Evolutionary conservation across 208 protist genomes (phyloP), one percentile per base, ranked within the genome.

Genomic region (Porcisia deanei): DNA sequence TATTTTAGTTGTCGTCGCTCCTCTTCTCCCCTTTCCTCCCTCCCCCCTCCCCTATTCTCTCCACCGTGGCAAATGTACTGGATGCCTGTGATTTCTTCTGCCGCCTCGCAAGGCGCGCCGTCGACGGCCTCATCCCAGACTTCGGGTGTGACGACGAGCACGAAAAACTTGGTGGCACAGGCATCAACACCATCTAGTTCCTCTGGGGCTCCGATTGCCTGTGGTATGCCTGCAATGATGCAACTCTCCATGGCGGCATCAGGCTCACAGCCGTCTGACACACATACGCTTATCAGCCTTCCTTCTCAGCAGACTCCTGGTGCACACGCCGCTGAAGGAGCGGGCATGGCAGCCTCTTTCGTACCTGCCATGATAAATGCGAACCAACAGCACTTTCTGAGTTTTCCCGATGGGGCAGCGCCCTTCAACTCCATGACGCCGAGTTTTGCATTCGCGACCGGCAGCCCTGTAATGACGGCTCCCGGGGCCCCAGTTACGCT

Each of bases 61-160:
- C 22, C 57, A n/a, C 57, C 7, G 2, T 9, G 7, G 25, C 30
- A 22, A 54, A 70, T 70, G 65, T 70, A 70, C 65, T 70, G 65
- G 65, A 3, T n/a, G 34, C 14, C 47, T 22, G 34, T 39, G 12
- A 20, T 47, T 41, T 18, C 65, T n/a, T 12, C 65, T 4, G 45
- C 25, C 14, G 12, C 43, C 45, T 22, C 8, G 8, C n/a, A 70
- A 18, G 65, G 25, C 12, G 45, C 47, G 25, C 65, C 45, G 9
- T 22, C 45, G 22, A 30, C 20, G 5, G 7, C 4, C 41, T 41
- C 45, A 20, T 1, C 65, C 39, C 52, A 69, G 41, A 25, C 6
- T 22, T 6, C 43, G 60, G 18, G 37, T 65, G 3, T 43, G 37
- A 45, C 18, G 37, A n/a, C 37, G 37, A 45, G 37, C 37, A 12